Base-by-base conservation (phyloP, 306 rosid genomes). In the Quercus ilex region DNA sequence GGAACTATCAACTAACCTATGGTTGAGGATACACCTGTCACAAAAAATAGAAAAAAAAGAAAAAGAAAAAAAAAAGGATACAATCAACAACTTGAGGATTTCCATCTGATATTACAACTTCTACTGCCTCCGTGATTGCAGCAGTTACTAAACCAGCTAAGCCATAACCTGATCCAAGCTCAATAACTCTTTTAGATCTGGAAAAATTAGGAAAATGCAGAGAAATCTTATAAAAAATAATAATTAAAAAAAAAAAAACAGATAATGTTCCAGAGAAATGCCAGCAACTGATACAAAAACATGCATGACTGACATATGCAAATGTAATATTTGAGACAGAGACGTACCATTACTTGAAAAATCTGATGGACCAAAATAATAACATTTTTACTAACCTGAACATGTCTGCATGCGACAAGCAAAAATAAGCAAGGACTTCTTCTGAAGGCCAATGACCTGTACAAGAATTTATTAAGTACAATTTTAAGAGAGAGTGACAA, bases 361-460 rank as follows among this genome's bases (percentile, higher is more conserved):
- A 23, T 14, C 33, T 21, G 13, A 60, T 4, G 0, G 28, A 80
- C 31, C 25, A 71, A n/a, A 52, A 67, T 68, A 58, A 30, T 12
- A 33, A 10, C 53, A 12, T 4, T 30, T 28, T 31, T 71, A 73
- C 68, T 68, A 80, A 92, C 99, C 97, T 92, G 87, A 95, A 92
- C 72, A 84, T 77, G 71, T 90, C 89, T 38, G 88, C 74, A 41
- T 87, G 84, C 51, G 87, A 86, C 86, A 89, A 82, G 84, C 97
- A 91, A 87, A 87, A 92, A 77, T 89, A 90, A 51, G 98, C 97
- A 81, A 95, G 99, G 77, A 90, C 94, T 75, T 92, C 97, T 90
- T 95, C 99, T 72, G 98, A 92, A 5, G 99, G 99, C 99, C 99
- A 95, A 85, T 86, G 91, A 89, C 99, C 99, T 94, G 88, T 56